Base-by-base conservation (phyloP, 352 stramenopile species). In the Pythium periplocum region DNA sequence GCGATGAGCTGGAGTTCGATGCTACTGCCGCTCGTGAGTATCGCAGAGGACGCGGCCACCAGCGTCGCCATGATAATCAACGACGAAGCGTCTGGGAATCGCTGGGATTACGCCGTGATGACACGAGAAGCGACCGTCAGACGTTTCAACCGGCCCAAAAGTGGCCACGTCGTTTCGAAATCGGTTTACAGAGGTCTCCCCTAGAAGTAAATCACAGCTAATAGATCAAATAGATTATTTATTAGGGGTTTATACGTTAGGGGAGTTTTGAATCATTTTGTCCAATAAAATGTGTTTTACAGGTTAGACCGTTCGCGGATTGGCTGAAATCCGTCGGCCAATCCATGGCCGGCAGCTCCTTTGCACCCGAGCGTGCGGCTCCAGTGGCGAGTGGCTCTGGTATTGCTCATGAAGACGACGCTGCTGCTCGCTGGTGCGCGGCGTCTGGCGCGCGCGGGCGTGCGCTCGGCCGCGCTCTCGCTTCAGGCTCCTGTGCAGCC, bases 401-500 rank as follows among this genome's bases (percentile, higher is more conserved):
- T 2, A 11, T 11, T 4, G 6, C 38, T 33, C 11, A 79, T 85
- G 69, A 85, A 85, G 64, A 53, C 59, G 48, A 36, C 53, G 53
- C 68, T 85, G 55, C 49, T 85, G 60, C 47, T 68, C 61, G 53
- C 56, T 32, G 57, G 51, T 35, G 59, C 61, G 61, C 61, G 61
- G 52, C 61, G 61, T 9, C 66, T 73, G 41, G 66, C 62, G 58
- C 55, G 61, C 43, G 55, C 10, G 35, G 56, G 56, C 44, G 48
- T 59, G 44, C 43, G 55, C 51, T 40, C 49, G n/a, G 36, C 53
- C 12, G 40, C 51, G 7, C 34, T 43, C 9, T 51, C 45, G 37
- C 37, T 58, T 40, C 33, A 43, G 32, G 39, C 38, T 31, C 32
- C 57, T 6, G 7, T 34, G 43, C 34, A 37, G 17, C 40, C 33